phyloP scores from a whole-genome alignment of 2,329 filamentous ascomycete species.

The Aureobasidium sp. region DNA sequence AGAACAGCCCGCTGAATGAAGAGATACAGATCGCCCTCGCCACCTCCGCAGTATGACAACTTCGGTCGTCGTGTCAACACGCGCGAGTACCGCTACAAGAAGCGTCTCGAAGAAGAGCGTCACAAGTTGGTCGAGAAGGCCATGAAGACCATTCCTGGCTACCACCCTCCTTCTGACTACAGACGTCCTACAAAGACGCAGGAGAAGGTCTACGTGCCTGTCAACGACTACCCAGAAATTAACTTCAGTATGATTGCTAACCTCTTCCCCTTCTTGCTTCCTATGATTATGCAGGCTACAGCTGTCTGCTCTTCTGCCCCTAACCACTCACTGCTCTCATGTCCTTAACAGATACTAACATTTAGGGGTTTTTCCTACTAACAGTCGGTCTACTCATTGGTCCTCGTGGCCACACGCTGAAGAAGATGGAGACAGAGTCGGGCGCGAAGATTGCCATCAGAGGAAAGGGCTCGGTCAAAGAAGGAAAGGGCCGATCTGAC shows the following conservation, averaged over 20 bases:
- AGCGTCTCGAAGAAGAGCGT: constrained; percentile 94
- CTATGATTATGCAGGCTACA: constrained; percentile 7
- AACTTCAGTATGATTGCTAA: constrained; percentile 99
- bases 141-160: constrained; percentile 99
- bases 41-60: constrained; percentile 96
- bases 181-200: constrained; percentile 98
- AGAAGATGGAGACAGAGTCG: constrained; percentile 99
- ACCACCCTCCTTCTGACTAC: constrained; percentile 97
- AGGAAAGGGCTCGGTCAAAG: constrained; percentile 98
- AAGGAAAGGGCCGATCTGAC: constrained; percentile 98
- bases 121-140: constrained; percentile 98
- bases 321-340: constrained; percentile 10
- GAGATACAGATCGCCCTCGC: constrained; percentile 74
- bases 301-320: constrained; percentile 15
- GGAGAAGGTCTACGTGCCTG: constrained; percentile 99
- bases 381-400: constrained; percentile 99
- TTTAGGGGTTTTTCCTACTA: constrained; percentile 70
- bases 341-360: constrained; percentile 62
- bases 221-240: constrained; percentile 99
- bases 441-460: constrained; percentile 98
- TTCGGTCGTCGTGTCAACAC: constrained; percentile 99
- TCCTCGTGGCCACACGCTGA: constrained; percentile 98
- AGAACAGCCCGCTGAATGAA: background rate
- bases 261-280: constrained; percentile 45
- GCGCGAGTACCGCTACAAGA: constrained; percentile 95